Base-by-base conservation (phyloP, 768 basidiomycete species). In the Phaeolepiota aurea region DNA sequence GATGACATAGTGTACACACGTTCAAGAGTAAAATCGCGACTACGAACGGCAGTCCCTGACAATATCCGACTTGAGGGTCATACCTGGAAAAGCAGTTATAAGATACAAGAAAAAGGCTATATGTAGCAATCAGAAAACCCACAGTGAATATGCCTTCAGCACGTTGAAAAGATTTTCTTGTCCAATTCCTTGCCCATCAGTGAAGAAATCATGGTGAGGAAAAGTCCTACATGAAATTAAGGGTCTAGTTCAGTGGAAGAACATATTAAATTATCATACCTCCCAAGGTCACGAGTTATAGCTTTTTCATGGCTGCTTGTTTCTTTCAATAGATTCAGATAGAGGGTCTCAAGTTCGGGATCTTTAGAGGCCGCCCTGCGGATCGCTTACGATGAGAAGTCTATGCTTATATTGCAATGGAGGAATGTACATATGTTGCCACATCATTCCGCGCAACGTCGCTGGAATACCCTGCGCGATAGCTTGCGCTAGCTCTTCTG, bases 161-260 rank as follows among this genome's bases (percentile, higher is more conserved):
- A 99, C 93, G 55, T 97, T 98, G 68, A 97, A 97, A 23, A 99
- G 62, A 54, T 94, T 93, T 61, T 97, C 94, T 58, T 98, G 93
- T 2, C 96, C 96, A 19, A 93, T 84, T 5, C 94, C 96, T 51
- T 87, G 86, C 2, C 84, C 91, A 49, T 96, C 87, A 32, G 79
- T 90, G 60, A 98, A 99, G 65, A 90, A 97, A 34, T 87, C 84
- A 53, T 98, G 93, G 55, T 92, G 87, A 18, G 96, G 96, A 63
- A 99, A 97, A 2, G 96, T 99, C 57, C 89, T 87, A 46, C 14
- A 38, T 38, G 33, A 32, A 45, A 20, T 33, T 42, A 22, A 34
- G 40, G 16, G 39, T 11, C 20, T 45, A 32, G 43, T 46, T 39
- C 7, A 5, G 43, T 19, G 43, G 49, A 25, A 25, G 42, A 33